Evolutionary conservation across 169 alveolate species (phyloP), one percentile per base, ranked within the genome.

Genomic region (Plasmodium vinckei): DNA sequence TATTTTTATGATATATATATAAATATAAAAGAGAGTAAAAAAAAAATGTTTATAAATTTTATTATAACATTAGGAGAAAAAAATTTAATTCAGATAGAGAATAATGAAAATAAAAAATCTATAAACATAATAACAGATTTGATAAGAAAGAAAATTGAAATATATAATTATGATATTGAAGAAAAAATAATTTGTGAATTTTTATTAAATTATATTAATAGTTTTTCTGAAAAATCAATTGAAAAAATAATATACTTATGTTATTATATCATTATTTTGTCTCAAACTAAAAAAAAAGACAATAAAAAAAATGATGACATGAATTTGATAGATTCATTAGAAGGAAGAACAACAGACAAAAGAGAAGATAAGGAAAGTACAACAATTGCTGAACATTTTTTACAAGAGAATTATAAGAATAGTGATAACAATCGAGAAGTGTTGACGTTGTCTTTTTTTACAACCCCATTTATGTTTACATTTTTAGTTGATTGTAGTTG

Each of bases 1-100:
- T 67, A 59, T 67, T 59, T 67, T 47, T 82, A 67, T 23, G 64
- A 67, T 67, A 82, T 82, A 23, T 82, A 65, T 82, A 67, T 82
- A 15, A 56, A 82, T 44, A 68, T 59, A 67, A 82, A 33, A 47
- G 42, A 33, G 0, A 7, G 42, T 33, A 71, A 67, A 53, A 46
- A 56, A 49, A 82, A 53, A 39, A 67, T 9, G 6, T 9, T 82
- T 46, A 39, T 56, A 49, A 42, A 61, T 54, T 54, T 53, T 82
- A 60, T 46, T 19, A 21, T 27, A 53, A 1, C 54, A n/a, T 12
- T 13, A 12, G 82, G 54, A 39, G 25, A n/a, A 0, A 65, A 54
- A 42, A 27, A 23, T 54, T 12, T 12, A 21, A 25, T 44, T 23
- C 9, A 53, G 7, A 33, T 15, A 21, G 67, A 21, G 4, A 9